A percentile compares a stretch with the other conserved stretches of the same genome.
Conservation (phyloP, 352 stramenopile genomes). For the Thalassiosira mediterranea region DNA sequence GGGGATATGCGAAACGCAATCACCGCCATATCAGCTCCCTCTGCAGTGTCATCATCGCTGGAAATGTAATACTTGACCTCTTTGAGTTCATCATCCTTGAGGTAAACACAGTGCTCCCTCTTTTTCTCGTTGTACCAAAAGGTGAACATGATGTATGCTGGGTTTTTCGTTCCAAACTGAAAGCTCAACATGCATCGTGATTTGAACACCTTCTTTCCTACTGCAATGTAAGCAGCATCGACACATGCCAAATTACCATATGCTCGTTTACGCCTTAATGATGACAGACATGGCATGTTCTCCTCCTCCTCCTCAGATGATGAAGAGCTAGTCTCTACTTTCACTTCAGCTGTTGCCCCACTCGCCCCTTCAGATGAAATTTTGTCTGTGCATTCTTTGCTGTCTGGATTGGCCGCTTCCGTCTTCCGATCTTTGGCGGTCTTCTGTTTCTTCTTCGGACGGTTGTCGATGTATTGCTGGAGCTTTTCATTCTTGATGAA, state of each 20-base stretch:
- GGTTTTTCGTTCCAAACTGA: slow-evolving; percentile 39
- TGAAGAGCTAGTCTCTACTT: too few relatives aligned
- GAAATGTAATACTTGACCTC: slow-evolving; percentile 56
- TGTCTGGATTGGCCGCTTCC: too few relatives aligned
- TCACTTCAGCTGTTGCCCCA: too few relatives aligned
- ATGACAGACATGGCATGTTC: too few relatives aligned
- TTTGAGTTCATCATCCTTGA: slow-evolving; percentile 46
- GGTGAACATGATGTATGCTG: slow-evolving; percentile 48
- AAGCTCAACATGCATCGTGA: slow-evolving; percentile 49
- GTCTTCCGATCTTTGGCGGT: too few relatives aligned
- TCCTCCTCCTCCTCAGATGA: too few relatives aligned
- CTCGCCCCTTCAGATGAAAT: too few relatives aligned
- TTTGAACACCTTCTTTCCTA: slow-evolving; percentile 57
- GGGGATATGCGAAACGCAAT: slow-evolving; percentile 53
- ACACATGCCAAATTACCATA: slow-evolving; percentile 46
- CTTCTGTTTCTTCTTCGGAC: slow-evolving; percentile 50
- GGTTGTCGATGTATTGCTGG: slow-evolving; percentile 29
- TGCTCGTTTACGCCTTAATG: too few relatives aligned
- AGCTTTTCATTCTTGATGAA: slow-evolving; percentile 68
- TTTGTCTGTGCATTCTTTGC: too few relatives aligned
- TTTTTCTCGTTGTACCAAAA: slow-evolving; percentile 8
- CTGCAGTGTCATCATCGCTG: slow-evolving; percentile 35
- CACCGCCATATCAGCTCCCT: slow-evolving; percentile 44
- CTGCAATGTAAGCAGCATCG: slow-evolving; percentile 54
- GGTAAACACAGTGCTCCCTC: slow-evolving; percentile 17